Percentiles rank a stretch among this genome's conserved stretches.
These are phyloP conservation scores for Aspergillus fischeri DNA, from an alignment of 2,329 filamentous ascomycete genomes.

Conservation along the genomic window DNA sequence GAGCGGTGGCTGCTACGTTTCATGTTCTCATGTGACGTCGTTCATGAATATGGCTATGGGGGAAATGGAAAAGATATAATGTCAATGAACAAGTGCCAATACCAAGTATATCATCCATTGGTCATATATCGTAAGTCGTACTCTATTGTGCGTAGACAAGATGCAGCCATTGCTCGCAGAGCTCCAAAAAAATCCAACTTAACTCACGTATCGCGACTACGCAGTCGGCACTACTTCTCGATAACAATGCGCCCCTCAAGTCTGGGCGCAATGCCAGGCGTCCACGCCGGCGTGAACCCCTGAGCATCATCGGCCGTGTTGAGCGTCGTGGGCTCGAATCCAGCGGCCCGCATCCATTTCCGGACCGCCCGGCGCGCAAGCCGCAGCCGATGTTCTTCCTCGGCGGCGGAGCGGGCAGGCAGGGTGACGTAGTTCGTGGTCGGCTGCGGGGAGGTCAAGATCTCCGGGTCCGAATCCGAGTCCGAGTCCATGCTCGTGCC, in stretches of 20 bases:
- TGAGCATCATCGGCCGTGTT: constrained; percentile 54
- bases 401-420: constrained; percentile 38
- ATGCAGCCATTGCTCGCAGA: neutral
- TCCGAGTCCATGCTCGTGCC: constrained; percentile 40
- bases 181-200: neutral
- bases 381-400: constrained; percentile 54
- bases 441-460: constrained; percentile 32
- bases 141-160: neutral
- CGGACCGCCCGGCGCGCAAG: constrained; percentile 65
- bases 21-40: neutral
- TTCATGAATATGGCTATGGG: no score
- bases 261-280: constrained; percentile 70
- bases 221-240: constrained; percentile 6
- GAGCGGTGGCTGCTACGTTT: neutral
- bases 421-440: constrained; percentile 37
- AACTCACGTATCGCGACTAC: neutral
- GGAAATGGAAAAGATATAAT: no score
- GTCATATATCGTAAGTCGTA: neutral
- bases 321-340: constrained; percentile 49
- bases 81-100: neutral
- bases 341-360: constrained; percentile 69
- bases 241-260: constrained; percentile 69
- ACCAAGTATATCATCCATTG: neutral
- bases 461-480: constrained; percentile 39
- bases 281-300: constrained; percentile 67